Evolutionary conservation across 148 eudicot genomes (phyloP).

Genomic region (Cornus kousa): DNA sequence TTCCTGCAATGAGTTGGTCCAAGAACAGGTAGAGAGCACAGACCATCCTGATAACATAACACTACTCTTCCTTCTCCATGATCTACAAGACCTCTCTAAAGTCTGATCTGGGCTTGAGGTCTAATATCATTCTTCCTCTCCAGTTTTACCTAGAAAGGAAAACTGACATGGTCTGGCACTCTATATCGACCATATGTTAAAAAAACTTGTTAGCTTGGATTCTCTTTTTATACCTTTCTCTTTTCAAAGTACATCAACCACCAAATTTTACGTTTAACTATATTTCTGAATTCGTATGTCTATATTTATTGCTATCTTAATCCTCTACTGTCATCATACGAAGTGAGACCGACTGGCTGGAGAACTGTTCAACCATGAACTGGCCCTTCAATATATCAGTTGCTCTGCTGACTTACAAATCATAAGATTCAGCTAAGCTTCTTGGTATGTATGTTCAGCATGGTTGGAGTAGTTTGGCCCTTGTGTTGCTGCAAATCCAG

Average conservation of each 20-base stretch:
- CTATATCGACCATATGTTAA: neutral
- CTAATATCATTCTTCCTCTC: neutral
- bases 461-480: neutral
- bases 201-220: neutral
- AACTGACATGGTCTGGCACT: neutral
- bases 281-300: neutral
- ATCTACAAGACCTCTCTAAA: neutral
- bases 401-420: neutral
- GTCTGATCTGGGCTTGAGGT: neutral
- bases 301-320: neutral
- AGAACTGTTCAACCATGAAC: neutral
- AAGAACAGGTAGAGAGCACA: neutral
- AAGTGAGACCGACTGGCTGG: neutral
- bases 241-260: neutral
- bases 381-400: neutral
- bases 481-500: neutral
- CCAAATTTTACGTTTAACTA: too few relatives aligned
- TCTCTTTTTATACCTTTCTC: too few relatives aligned
- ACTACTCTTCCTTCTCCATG: neutral
- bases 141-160: neutral
- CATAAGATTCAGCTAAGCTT: neutral
- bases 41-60: neutral
- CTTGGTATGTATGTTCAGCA: neutral
- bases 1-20: neutral
- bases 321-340: neutral